Evolutionary conservation across 2,329 filamentous ascomycete genomes (phyloP).

Genomic region (Colletotrichum trifolii): DNA sequence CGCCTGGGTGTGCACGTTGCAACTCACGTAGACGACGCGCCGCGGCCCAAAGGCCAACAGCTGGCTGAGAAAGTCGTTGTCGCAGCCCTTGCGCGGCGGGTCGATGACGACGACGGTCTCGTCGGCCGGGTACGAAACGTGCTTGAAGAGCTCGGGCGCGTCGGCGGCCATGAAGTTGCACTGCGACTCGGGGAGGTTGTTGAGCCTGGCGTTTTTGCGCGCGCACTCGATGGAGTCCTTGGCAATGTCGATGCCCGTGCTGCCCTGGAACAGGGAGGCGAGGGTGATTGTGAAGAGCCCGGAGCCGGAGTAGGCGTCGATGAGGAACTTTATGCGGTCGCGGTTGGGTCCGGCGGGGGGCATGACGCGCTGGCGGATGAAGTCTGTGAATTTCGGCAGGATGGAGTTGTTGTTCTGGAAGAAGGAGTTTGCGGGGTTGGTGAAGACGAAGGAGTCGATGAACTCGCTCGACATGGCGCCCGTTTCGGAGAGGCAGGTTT

Average conservation of each 20-base stretch:
- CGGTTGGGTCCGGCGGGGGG: slow-evolving; percentile 54
- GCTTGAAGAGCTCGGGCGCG: slow-evolving; percentile 83
- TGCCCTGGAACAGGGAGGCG: slow-evolving; percentile 83
- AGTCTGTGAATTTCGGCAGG: slow-evolving; percentile 84
- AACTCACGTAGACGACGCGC: slow-evolving; percentile 92
- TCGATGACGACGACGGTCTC: slow-evolving; percentile 96
- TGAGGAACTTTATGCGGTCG: slow-evolving; percentile 79
- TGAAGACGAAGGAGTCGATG: slow-evolving; percentile 84
- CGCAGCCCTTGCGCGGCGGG: slow-evolving; percentile 95
- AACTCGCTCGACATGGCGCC: slow-evolving; percentile 89
- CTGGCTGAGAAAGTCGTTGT: slow-evolving; percentile 84
- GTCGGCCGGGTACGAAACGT: slow-evolving; percentile 76
- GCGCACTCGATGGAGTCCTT: slow-evolving; percentile 82
- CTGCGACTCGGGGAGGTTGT: slow-evolving; percentile 73
- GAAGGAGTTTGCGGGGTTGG: slow-evolving; percentile 92
- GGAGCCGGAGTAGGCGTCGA: slow-evolving; percentile 97
- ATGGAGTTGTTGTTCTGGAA: slow-evolving; percentile 99
- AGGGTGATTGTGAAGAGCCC: slow-evolving; percentile 97
- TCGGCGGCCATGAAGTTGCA: slow-evolving; percentile 92
- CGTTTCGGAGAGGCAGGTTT: slow-evolving; percentile 88
- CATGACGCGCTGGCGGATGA: slow-evolving; percentile 84
- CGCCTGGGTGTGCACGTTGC: slow-evolving; percentile 98
- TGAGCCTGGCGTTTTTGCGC: slow-evolving; percentile 80
- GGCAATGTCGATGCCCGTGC: slow-evolving; percentile 91
- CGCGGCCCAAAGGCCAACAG: slow-evolving; percentile 80